Percentiles rank a stretch among this genome's conserved stretches.
These are phyloP conservation scores for Gossypium lobatum DNA, from an alignment of 441 rosid genomes.

Conservation along the genomic window DNA sequence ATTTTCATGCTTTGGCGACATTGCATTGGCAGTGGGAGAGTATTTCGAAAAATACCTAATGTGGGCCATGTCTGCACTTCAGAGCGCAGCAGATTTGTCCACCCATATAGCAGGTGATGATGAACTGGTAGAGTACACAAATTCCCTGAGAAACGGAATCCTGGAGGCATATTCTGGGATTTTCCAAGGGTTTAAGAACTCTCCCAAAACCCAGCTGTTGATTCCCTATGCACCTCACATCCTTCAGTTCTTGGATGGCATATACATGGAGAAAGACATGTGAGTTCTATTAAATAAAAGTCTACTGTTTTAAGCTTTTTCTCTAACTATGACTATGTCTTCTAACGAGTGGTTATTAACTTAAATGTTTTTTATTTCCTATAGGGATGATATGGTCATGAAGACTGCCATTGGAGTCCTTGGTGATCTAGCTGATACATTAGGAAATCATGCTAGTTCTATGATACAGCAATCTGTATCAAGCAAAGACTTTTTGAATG, in stretches of 20 bases:
- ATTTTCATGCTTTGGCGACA: conserved; percentile 69
- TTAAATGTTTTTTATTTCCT: neutral
- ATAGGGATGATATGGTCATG: conserved; percentile 61
- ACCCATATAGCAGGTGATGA: conserved; percentile 54
- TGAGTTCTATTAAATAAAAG: conserved; percentile 22
- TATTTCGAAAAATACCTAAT: conserved; percentile 59
- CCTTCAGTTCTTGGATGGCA: conserved; percentile 64
- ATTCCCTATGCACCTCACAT: conserved; percentile 60
- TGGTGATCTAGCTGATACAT: conserved; percentile 70
- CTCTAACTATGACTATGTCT: neutral
- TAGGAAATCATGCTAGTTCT: conserved; percentile 50
- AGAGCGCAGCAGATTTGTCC: conserved; percentile 64
- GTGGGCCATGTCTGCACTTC: conserved; percentile 72
- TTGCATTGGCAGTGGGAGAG: conserved; percentile 64
- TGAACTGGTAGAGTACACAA: conserved; percentile 63
- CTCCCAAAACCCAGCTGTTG: conserved; percentile 61
- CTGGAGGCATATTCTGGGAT: conserved; percentile 71
- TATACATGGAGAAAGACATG: conserved; percentile 75
- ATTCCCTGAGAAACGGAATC: conserved; percentile 63
- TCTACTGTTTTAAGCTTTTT: neutral
- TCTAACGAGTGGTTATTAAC: neutral
- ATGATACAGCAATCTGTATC: conserved; percentile 63
- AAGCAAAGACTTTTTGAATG: conserved; percentile 15
- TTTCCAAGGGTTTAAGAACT: conserved; percentile 66
- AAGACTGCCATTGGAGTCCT: conserved; percentile 72